Evolutionary conservation across 352 stramenopile genomes (phyloP).

Genomic region (Phytopythium oedochilum): DNA sequence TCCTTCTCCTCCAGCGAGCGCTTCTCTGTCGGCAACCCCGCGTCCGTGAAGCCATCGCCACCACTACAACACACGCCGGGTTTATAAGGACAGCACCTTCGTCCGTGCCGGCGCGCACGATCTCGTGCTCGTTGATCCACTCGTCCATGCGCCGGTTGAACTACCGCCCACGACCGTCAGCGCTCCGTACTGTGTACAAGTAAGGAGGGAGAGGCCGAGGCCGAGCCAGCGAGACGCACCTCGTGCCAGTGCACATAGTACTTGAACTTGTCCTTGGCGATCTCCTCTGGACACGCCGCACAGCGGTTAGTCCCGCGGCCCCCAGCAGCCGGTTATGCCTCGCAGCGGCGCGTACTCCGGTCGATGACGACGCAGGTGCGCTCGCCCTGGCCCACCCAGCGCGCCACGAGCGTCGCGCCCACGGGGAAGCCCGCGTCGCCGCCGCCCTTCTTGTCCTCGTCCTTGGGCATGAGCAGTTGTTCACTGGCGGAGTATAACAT

Average conservation of each 20-base stretch:
- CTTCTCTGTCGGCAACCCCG: slow-evolving; percentile 36
- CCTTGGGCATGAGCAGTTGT: slow-evolving; percentile 2
- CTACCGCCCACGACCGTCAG: slow-evolving; percentile 14
- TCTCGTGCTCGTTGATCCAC: slow-evolving; percentile 83
- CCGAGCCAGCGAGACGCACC: slow-evolving; percentile 15
- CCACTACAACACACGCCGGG: too few species aligned
- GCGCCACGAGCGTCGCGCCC: slow-evolving; percentile 55
- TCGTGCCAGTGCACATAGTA: slow-evolving; percentile 88
- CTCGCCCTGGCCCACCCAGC: slow-evolving; percentile 77
- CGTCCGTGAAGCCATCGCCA: too few species aligned
- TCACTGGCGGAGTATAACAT: background rate
- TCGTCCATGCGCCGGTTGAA: slow-evolving; percentile 89
- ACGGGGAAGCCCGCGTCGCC: slow-evolving; percentile 37
- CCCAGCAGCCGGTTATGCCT: background rate
- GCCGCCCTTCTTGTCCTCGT: slow-evolving; percentile 7
- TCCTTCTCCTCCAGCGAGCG: slow-evolving; percentile 73
- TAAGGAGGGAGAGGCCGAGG: background rate
- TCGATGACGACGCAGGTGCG: slow-evolving; percentile 80
- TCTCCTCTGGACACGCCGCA: slow-evolving; percentile 19
- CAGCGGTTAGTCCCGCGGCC: background rate
- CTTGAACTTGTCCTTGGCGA: slow-evolving; percentile 66
- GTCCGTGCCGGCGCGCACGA: slow-evolving; percentile 68
- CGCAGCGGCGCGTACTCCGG: slow-evolving; percentile 33
- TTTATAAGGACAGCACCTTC: too few species aligned
- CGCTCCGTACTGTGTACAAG: background rate